Percentiles rank a stretch among this genome's conserved stretches.
These are phyloP conservation scores for Stereum hirsutum DNA, from an alignment of 1,284 basidiomycete genomes.

Conservation along the genomic window DNA sequence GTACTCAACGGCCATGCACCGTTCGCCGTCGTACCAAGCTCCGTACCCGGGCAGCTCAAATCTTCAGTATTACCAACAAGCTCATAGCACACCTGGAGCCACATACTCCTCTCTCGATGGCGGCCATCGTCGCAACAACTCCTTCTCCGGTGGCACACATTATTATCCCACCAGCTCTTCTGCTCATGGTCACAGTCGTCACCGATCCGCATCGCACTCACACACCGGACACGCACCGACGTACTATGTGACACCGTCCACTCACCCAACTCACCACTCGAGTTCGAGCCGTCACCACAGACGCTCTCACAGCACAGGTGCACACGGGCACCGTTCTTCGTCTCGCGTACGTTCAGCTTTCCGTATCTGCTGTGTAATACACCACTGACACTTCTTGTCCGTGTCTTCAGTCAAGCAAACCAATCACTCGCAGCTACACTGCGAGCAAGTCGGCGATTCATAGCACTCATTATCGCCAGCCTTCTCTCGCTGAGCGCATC, in stretches of 20 bases:
- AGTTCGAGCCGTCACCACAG: slow-evolving; percentile 7
- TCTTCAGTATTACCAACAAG: slow-evolving; percentile 7
- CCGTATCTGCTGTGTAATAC: no score
- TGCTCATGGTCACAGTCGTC: background rate
- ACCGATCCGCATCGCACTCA: background rate
- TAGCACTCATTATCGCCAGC: slow-evolving; percentile 11
- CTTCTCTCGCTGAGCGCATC: slow-evolving; percentile 35
- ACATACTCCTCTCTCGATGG: slow-evolving; percentile 6
- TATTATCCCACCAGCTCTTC: slow-evolving; percentile 1
- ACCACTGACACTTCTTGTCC: no score
- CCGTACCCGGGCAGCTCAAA: no score
- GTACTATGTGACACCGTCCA: slow-evolving; percentile 9
- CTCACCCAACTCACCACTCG: slow-evolving; percentile 5
- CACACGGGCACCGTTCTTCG: slow-evolving; percentile 10
- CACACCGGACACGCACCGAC: background rate
- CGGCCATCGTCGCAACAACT: slow-evolving; percentile 5
- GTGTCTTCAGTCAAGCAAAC: no score
- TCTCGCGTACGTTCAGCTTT: slow-evolving; percentile 9
- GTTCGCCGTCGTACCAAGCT: background rate
- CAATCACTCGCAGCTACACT: no score
- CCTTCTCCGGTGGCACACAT: background rate
- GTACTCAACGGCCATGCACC: background rate
- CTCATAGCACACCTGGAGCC: slow-evolving; percentile 8
- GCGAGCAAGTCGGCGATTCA: no score
- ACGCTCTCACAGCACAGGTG: slow-evolving; percentile 13